Evolutionary conservation across 164 flowering plant genomes (phyloP).

Genomic region (Umbellularia californica): DNA sequence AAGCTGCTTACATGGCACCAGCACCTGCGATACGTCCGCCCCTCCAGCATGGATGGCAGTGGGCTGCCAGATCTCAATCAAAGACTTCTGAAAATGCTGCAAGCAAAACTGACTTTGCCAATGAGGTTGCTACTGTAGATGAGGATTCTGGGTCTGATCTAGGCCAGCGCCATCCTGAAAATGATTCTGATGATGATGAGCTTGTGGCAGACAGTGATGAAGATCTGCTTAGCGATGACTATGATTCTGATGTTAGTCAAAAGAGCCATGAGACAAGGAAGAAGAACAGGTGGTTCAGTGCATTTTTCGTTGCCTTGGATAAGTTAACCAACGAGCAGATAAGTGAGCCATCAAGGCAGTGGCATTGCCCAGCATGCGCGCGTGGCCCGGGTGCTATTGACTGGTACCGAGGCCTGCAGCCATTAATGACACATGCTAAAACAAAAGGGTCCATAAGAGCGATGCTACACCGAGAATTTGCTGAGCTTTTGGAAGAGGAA

Average conservation of each 20-base stretch:
- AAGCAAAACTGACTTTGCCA: constrained; percentile 7
- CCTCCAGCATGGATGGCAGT: constrained; percentile 63
- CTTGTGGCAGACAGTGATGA: constrained; percentile 49
- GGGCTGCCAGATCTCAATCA: constrained; percentile 33
- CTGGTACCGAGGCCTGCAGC: constrained; percentile 83
- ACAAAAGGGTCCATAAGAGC: constrained; percentile 73
- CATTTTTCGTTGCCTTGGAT: constrained; percentile 58
- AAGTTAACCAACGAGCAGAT: constrained; percentile 45
- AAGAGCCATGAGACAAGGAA: constrained; percentile 65
- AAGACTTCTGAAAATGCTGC: too few relatives aligned
- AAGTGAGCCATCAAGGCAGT: constrained; percentile 67
- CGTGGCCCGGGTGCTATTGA: constrained; percentile 93
- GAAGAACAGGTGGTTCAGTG: constrained; percentile 55
- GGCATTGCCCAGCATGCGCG: constrained; percentile 99
- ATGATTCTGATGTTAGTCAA: constrained; percentile 64
- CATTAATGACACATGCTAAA: constrained; percentile 78
- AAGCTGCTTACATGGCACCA: constrained; percentile 19
- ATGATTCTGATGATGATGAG: constrained; percentile 27
- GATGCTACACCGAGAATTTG: constrained; percentile 71
- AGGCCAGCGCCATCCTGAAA: not conserved
- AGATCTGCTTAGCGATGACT: constrained; percentile 58
- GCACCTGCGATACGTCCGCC: constrained; percentile 43
- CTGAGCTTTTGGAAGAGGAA: constrained; percentile 76
- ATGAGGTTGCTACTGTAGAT: constrained; percentile 3
- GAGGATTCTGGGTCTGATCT: constrained; percentile 17